Base-by-base conservation (phyloP, 208 protist genomes). In the Strigomonas oncopelti region DNA sequence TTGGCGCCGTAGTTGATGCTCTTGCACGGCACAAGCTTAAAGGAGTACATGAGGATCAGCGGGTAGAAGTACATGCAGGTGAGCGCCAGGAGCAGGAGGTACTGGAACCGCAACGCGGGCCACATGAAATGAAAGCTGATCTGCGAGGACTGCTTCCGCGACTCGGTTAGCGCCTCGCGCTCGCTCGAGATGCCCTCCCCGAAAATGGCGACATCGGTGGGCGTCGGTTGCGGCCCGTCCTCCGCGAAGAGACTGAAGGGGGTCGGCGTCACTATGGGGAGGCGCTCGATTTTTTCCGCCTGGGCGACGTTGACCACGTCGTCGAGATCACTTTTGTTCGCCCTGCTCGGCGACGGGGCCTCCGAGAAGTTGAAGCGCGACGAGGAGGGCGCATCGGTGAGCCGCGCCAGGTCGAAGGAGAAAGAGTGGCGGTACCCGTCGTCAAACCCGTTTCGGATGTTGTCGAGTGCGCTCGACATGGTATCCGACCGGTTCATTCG, bases 211-310 rank as follows among this genome's bases (percentile, higher is more conserved):
- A 61, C 66, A 34, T 46, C 53, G 27, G 27, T 25, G 16, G n/a
- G 62, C 13, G 69, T 74, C 0, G 74, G 75, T 24, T 67, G 34
- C 3, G 67, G 67, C 46, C 71, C 69, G 1, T 72, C 51, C 14
- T 64, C 65, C 22, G 67, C 78, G 29, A 80, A 84, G n/a, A 84
- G 65, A 32, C 32, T 62, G 51, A 80, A 73, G 0, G 65, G 71
- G 11, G 73, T 84, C 22, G 70, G 59, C 52, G 74, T 79, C 32
- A 80, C 34, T 48, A 48, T 62, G 8, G 61, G 69, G 20, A 80
- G 74, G 31, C 66, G 54, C 20, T 59, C 38, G 48, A 65, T 20
- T 1, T 28, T 46, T 18, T 25, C 31, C n/a, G 5, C 16, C 16
- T 48, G 42, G 42, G 42, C 42, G 18, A 20, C 42, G 16, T 20